These are phyloP conservation scores for Malus asiatica DNA, from an alignment of 306 rosid genomes.

Conservation along the genomic window DNA sequence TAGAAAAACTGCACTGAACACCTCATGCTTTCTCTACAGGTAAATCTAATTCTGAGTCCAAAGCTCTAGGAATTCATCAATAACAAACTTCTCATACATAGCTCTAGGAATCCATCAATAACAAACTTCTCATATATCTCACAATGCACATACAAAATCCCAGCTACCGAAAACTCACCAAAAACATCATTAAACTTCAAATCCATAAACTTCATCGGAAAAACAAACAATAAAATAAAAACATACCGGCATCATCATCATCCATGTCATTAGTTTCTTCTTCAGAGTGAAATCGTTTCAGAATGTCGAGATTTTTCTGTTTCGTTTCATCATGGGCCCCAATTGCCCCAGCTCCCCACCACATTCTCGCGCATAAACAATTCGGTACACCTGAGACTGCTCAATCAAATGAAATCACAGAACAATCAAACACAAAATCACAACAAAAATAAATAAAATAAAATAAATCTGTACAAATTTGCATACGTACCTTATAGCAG, in stretches of 20 bases:
- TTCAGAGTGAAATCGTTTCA: constrained; percentile 61
- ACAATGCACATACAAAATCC: background rate
- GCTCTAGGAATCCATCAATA: background rate
- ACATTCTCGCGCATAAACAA: constrained; percentile 91
- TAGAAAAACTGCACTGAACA: too few species aligned
- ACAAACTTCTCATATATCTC: background rate
- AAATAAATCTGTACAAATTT: background rate
- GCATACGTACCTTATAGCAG: constrained; percentile 60
- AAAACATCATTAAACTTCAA: background rate
- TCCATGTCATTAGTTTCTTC: constrained; percentile 59
- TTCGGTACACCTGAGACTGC: constrained; percentile 83
- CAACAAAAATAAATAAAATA: too few species aligned
- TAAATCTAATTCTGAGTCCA: too few species aligned
- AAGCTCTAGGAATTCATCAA: background rate
- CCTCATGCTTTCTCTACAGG: too few species aligned
- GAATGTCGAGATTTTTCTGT: constrained; percentile 61
- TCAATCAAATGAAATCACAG: background rate
- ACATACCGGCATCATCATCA: constrained; percentile 63
- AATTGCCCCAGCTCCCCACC: constrained; percentile 61
- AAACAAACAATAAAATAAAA: background rate
- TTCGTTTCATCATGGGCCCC: constrained; percentile 51
- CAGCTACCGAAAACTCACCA: background rate
- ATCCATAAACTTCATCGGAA: background rate
- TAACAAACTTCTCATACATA: background rate
- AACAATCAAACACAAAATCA: background rate